phyloP scores from a whole-genome alignment of 2,329 filamentous ascomycete species.

The Aspergillus bombycis region DNA sequence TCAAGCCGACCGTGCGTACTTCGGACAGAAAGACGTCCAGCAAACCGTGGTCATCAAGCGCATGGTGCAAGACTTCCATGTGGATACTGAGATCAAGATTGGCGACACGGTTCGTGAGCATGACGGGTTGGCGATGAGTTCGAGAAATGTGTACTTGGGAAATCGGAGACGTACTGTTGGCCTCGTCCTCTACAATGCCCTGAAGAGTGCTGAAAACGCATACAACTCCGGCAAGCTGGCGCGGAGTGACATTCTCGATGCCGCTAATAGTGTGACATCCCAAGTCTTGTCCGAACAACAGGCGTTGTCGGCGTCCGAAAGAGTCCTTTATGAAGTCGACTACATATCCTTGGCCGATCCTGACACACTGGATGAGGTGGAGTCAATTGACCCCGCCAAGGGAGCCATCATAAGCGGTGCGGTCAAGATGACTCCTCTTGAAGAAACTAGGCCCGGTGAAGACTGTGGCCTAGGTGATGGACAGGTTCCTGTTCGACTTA shows the following conservation, averaged over 20 bases:
- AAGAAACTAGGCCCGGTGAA: conserved; percentile 70
- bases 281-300: conserved; percentile 64
- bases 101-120: conserved; percentile 73
- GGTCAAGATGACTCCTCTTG: conserved; percentile 83
- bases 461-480: conserved; percentile 71
- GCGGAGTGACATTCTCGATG: conserved; percentile 70
- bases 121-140: conserved; percentile 89
- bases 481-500: conserved; percentile 78
- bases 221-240: conserved; percentile 61
- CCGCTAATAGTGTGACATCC: conserved; percentile 65
- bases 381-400: conserved; percentile 66
- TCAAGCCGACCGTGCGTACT: conserved; percentile 78
- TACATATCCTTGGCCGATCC: conserved; percentile 92
- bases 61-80: conserved; percentile 84
- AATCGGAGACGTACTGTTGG: conserved; percentile 71
- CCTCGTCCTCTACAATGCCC: conserved; percentile 69
- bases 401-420: conserved; percentile 90
- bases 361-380: conserved; percentile 77
- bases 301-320: conserved; percentile 59
- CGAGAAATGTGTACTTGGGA: conserved; percentile 90
- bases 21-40: conserved; percentile 97
- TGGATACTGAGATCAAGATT: conserved; percentile 75
- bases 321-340: conserved; percentile 79
- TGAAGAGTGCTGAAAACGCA: conserved; percentile 70
- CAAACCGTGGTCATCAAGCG: conserved; percentile 88